phyloP scores from a whole-genome alignment of 139 green algal genomes.

The Mychonastes homosphaera region DNA sequence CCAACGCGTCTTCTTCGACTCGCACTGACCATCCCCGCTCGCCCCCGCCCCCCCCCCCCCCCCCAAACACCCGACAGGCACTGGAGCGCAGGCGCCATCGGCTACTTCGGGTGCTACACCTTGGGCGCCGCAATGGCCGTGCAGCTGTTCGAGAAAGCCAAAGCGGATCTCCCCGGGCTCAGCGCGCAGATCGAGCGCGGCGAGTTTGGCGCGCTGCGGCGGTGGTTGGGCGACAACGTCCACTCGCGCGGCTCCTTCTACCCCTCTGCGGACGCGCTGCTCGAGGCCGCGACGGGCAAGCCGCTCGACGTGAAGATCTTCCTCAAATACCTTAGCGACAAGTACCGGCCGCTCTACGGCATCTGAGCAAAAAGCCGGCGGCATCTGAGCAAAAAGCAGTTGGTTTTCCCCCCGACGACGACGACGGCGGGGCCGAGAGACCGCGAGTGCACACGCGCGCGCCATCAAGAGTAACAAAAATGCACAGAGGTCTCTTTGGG shows the following conservation, averaged over 20 bases:
- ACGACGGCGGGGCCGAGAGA: too few relatives aligned
- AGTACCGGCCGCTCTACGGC: conserved; percentile 82
- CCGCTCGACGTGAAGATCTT: conserved; percentile 62
- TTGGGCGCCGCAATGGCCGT: conserved; percentile 69
- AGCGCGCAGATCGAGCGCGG: not conserved
- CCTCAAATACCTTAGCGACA: conserved; percentile 59
- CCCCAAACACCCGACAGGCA: conserved; percentile 84
- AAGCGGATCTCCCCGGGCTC: not conserved
- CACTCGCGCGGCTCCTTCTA: conserved; percentile 64
- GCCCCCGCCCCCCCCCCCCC: too few relatives aligned
- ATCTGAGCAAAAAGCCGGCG: too few relatives aligned
- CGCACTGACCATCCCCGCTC: too few relatives aligned
- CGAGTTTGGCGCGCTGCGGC: not conserved
- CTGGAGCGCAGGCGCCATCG: conserved; percentile 59
- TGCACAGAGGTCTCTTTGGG: too few relatives aligned
- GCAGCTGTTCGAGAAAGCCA: conserved; percentile 51
- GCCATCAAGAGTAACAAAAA: too few relatives aligned
- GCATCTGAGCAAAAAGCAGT: too few relatives aligned
- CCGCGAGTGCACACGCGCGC: too few relatives aligned
- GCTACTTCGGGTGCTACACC: conserved; percentile 84
- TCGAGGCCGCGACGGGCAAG: conserved; percentile 56
- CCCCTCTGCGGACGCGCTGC: conserved; percentile 68
- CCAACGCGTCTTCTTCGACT: too few relatives aligned
- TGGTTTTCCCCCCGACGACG: too few relatives aligned
- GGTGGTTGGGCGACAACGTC: conserved; percentile 72